phyloP scores from a whole-genome alignment of 371 early-diverging fungal genomes.

The Mortierella sp. region DNA sequence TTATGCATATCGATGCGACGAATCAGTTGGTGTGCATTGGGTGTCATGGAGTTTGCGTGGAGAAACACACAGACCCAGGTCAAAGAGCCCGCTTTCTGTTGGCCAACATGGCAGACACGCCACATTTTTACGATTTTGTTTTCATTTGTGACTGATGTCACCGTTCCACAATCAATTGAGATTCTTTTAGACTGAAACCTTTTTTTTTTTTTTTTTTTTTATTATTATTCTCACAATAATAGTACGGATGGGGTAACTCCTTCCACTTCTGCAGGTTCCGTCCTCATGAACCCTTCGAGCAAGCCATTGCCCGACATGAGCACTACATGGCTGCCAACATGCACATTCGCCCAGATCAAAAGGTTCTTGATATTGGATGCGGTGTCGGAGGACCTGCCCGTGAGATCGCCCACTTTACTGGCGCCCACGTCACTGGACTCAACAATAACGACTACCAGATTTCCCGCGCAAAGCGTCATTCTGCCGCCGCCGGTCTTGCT shows the following conservation, averaged over 20 bases:
- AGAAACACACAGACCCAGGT: no score
- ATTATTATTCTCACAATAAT: neutral
- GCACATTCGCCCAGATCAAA: conserved; percentile 74
- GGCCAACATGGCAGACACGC: no score
- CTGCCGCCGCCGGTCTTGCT: conserved; percentile 73
- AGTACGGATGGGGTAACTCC: conserved; percentile 89
- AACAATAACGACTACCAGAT: conserved; percentile 98
- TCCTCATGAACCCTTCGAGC: conserved; percentile 80
- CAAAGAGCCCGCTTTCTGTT: no score
- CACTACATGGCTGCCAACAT: conserved; percentile 86
- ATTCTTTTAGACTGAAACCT: neutral
- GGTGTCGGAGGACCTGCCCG: conserved; percentile 96
- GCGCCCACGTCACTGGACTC: conserved; percentile 90
- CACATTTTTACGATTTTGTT: neutral
- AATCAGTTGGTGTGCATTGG: no score
- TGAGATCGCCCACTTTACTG: conserved; percentile 90
- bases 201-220: conserved; percentile 2
- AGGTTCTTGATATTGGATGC: conserved; percentile 91
- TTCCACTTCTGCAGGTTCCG: conserved; percentile 93
- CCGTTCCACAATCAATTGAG: conserved; percentile 5
- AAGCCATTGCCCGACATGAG: conserved; percentile 92
- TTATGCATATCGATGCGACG: no score
- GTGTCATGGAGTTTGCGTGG: no score
- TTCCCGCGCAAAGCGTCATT: conserved; percentile 80
- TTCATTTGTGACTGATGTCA: neutral